A percentile compares a stretch with the other conserved stretches of the same genome.
Evolutionary conservation across 768 basidiomycete species (phyloP).

Genomic region (Suillus placidus): DNA sequence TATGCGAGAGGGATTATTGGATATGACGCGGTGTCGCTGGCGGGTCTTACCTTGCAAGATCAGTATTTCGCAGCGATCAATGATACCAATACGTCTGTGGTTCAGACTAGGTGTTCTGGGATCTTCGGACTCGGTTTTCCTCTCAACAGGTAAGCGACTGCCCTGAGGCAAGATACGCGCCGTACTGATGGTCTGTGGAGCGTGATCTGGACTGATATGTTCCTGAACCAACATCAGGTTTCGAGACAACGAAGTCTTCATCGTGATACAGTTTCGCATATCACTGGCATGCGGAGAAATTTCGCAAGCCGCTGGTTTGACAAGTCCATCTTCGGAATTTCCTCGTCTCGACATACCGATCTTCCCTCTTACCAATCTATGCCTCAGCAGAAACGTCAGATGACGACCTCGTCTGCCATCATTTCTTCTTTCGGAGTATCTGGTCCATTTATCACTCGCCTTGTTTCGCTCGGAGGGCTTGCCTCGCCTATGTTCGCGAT

Average conservation of each 20-base stretch:
- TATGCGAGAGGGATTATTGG: conserved; percentile 68
- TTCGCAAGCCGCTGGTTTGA: conserved; percentile 24
- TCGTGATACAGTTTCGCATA: conserved; percentile 4
- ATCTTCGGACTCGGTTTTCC: conserved; percentile 81
- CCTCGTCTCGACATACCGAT: conserved; percentile 5
- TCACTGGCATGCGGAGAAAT: conserved; percentile 16
- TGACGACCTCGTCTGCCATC: conserved; percentile 27
- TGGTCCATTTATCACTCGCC: conserved; percentile 50
- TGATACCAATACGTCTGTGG: conserved; percentile 65
- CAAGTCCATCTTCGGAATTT: conserved; percentile 9
- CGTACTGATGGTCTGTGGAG: conserved; percentile 30
- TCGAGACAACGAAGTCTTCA: conserved; percentile 2
- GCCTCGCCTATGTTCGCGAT: conserved; percentile 54
- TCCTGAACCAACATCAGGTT: conserved; percentile 22
- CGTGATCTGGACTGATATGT: conserved; percentile 48
- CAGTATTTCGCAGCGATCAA: conserved; percentile 72
- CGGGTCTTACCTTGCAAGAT: conserved; percentile 47
- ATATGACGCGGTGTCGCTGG: conserved; percentile 56
- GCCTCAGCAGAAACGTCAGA: conserved; percentile 11
- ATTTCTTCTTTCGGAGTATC: conserved; percentile 45
- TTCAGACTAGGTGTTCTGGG: conserved; percentile 58
- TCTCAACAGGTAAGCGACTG: conserved; percentile 55
- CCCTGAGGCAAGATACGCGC: not conserved
- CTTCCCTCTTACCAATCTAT: conserved; percentile 1
- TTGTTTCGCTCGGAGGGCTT: conserved; percentile 42